Base-by-base conservation (phyloP, 148 eudicot genomes). In the Hydrangea macrophylla region DNA sequence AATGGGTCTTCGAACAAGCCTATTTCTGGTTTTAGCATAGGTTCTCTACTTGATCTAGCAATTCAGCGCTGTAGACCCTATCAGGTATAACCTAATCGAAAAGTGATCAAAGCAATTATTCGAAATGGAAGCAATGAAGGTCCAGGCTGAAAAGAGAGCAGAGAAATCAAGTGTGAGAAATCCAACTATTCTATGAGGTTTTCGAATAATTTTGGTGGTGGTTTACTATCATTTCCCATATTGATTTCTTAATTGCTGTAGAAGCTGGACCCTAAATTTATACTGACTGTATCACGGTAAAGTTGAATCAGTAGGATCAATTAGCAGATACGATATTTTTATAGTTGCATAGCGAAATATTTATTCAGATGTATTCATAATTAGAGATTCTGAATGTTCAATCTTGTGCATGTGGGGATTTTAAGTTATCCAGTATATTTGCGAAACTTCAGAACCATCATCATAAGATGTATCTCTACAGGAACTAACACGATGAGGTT, bases 341-440 rank as follows among this genome's bases (percentile, higher is more conserved):
- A 11, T 67, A 67, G 53, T n/a, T 36, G 53, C 28, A 37, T 56
- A 67, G 50, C 25, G 45, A 32, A 33, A 65, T 65, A 53, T 35
- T 67, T 35, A 15, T 55, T 36, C 25, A 26, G 25, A 62, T 55
- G 55, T n/a, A 67, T 58, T 37, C 39, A 24, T 5, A 22, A 28
- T 48, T 35, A 64, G 26, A 64, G 20, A 33, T 53, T 33, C 6
- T 48, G 45, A 32, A 11, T 55, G 22, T 53, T 65, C 33, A 27
- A 6, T 65, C 23, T 31, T 65, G 59, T 22, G 45, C 9, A 30
- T 58, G 23, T 10, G 18, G 7, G 18, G 28, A 11, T 28, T 12
- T 58, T 30, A 27, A 10, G 2, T 58, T 15, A 12, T 27, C 32
- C 8, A 55, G 23, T 15, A 60, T 60, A 60, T 48, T 48, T 48